Evolutionary conservation across 768 basidiomycete genomes (phyloP).

Genomic region (Leccinum variicolor): DNA sequence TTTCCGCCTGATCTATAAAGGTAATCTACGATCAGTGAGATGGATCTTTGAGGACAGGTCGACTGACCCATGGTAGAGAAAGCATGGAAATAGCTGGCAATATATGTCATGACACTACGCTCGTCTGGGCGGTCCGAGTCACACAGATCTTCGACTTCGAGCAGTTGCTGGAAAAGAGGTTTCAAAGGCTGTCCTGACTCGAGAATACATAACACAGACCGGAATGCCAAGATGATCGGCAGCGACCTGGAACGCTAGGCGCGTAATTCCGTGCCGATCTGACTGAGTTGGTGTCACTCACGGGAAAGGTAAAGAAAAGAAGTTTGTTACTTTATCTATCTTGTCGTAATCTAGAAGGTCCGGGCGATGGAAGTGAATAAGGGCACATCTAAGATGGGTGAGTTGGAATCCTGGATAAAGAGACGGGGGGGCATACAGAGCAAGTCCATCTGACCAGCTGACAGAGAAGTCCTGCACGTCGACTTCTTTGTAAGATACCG

Average conservation of each 20-base stretch:
- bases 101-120: slow-evolving; percentile 96
- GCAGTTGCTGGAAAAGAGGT: slow-evolving; percentile 61
- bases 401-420: slow-evolving; percentile 1
- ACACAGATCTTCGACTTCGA: slow-evolving; percentile 95
- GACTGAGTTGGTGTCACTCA: slow-evolving; percentile 38
- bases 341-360: slow-evolving; percentile 89
- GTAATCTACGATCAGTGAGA: background rate
- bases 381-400: slow-evolving; percentile 70
- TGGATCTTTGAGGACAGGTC: background rate
- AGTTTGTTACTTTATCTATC: slow-evolving; percentile 67
- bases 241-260: slow-evolving; percentile 83
- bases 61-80: slow-evolving; percentile 91
- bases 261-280: slow-evolving; percentile 80
- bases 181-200: background rate
- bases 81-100: slow-evolving; percentile 96
- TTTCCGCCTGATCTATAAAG: slow-evolving; percentile 84
- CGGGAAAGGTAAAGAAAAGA: background rate
- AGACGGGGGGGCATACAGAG: slow-evolving; percentile 57
- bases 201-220: slow-evolving; percentile 43
- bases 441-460: slow-evolving; percentile 94
- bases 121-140: slow-evolving; percentile 89
- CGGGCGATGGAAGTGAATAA: slow-evolving; percentile 96
- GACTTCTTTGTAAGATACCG: slow-evolving; percentile 85
- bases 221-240: slow-evolving; percentile 89
- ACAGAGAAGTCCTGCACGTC: slow-evolving; percentile 90